These are phyloP conservation scores for Comarum palustre DNA, from an alignment of 306 rosid species.

Conservation along the genomic window DNA sequence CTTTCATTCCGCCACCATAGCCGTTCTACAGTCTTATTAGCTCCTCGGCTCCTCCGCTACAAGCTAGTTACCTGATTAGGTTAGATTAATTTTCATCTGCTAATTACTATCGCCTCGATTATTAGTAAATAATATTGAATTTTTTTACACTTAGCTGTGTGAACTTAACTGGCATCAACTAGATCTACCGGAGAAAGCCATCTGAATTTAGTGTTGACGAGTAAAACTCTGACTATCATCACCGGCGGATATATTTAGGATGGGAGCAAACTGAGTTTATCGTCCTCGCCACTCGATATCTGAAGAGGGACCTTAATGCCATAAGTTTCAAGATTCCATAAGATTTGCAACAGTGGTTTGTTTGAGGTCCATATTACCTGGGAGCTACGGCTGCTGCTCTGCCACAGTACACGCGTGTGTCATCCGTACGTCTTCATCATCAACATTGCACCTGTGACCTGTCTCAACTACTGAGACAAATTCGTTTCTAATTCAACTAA, in stretches of 20 bases:
- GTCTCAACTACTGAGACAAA: slow-evolving; percentile 48
- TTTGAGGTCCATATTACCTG: slow-evolving; percentile 29
- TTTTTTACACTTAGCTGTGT: neutral
- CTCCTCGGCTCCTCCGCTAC: neutral
- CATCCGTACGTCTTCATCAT: slow-evolving; percentile 31
- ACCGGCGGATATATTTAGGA: neutral
- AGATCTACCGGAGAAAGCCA: neutral
- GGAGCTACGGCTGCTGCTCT: slow-evolving; percentile 13
- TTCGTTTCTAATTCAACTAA: slow-evolving; percentile 11
- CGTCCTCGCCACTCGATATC: neutral
- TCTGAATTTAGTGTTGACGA: neutral
- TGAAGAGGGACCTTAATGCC: neutral
- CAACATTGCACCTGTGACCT: slow-evolving; percentile 36
- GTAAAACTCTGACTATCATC: neutral
- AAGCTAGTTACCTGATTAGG: neutral
- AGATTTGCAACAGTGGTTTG: slow-evolving; percentile 15
- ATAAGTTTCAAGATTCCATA: neutral
- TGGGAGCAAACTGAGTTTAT: neutral
- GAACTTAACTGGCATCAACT: neutral
- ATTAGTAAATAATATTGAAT: neutral
- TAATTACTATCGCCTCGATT: neutral
- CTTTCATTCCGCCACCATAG: slow-evolving; percentile 2
- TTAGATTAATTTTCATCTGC: neutral
- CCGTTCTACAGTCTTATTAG: slow-evolving; percentile 9
- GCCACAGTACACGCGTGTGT: slow-evolving; percentile 43